Evolutionary conservation across 2,329 filamentous ascomycete species (phyloP).

Genomic region (Nothophaeocryptopus gaeumannii): DNA sequence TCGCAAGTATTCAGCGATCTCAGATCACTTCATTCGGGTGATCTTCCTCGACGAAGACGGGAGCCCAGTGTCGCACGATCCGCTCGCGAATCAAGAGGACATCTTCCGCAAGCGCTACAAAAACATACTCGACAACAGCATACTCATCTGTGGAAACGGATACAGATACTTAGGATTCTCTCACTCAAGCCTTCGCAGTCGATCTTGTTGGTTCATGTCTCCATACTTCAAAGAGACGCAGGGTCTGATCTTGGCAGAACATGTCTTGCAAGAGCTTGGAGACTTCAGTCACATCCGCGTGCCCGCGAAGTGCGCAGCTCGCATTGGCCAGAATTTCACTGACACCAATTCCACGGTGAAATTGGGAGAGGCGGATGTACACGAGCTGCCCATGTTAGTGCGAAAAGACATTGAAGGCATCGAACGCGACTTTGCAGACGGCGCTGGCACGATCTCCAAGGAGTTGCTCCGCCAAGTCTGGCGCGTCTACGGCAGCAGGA

Average conservation of each 20-base stretch:
- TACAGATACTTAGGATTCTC: conserved; percentile 75
- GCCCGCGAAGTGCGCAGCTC: conserved; percentile 58
- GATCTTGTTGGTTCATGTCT: conserved; percentile 66
- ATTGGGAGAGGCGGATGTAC: conserved; percentile 38
- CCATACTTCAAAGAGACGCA: conserved; percentile 41
- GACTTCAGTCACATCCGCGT: conserved; percentile 52
- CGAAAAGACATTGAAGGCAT: conserved; percentile 36
- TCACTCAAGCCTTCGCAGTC: conserved; percentile 70
- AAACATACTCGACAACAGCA: conserved; percentile 55
- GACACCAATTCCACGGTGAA: conserved; percentile 66
- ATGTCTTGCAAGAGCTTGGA: conserved; percentile 48
- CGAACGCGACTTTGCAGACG: conserved; percentile 69
- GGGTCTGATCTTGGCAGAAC: conserved; percentile 34
- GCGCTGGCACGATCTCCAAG: conserved; percentile 70
- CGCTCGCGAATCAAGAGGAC: conserved; percentile 46
- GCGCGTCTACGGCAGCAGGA: conserved; percentile 49
- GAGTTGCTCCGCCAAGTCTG: conserved; percentile 61
- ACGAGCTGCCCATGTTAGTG: conserved; percentile 53
- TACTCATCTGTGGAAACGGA: conserved; percentile 61
- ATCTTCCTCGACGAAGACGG: conserved; percentile 74
- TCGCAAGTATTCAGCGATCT: conserved; percentile 59
- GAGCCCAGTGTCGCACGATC: conserved; percentile 59
- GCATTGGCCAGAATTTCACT: conserved; percentile 67
- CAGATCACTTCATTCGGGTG: conserved; percentile 66
- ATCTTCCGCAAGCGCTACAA: conserved; percentile 62